Conservation (phyloP, 768 basidiomycete genomes). For the Podaxis carcinomalis region DNA sequence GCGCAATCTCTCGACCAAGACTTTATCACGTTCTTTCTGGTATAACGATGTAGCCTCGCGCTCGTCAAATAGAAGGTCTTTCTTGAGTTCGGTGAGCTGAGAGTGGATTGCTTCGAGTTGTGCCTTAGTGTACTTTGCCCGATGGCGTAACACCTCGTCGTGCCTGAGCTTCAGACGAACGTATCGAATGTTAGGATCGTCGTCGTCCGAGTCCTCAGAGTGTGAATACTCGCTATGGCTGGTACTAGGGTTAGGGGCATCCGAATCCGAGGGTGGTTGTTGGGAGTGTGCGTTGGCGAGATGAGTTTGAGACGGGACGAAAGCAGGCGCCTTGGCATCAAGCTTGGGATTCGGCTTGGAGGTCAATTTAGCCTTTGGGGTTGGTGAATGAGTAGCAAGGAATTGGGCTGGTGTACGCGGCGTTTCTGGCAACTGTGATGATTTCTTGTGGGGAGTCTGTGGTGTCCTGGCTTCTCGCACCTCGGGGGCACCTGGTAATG, state of each 20-base stretch:
- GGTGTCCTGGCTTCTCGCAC: slow-evolving; percentile 8
- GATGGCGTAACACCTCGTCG: slow-evolving; percentile 34
- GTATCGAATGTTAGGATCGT: slow-evolving; percentile 60
- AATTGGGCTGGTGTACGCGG: slow-evolving; percentile 32
- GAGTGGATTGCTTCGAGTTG: slow-evolving; percentile 33
- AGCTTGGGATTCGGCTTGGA: slow-evolving; percentile 20
- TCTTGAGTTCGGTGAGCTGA: slow-evolving; percentile 39
- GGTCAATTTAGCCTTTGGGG: slow-evolving; percentile 16
- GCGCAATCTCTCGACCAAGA: slow-evolving; percentile 39
- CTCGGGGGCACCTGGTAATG: slow-evolving; percentile 2
- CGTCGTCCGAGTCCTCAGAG: slow-evolving; percentile 26
- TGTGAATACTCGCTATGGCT: not conserved
- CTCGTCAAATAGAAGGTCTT: slow-evolving; percentile 69
- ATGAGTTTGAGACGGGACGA: slow-evolving; percentile 24
- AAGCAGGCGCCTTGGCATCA: slow-evolving; percentile 36
- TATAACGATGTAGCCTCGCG: slow-evolving; percentile 60
- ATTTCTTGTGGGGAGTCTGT: slow-evolving; percentile 10
- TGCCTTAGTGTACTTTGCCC: slow-evolving; percentile 23
- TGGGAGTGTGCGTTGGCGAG: not conserved
- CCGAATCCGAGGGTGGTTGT: not conserved
- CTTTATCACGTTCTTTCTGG: slow-evolving; percentile 46
- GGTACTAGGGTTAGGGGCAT: not conserved
- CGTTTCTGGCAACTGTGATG: slow-evolving; percentile 23
- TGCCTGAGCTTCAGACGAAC: slow-evolving; percentile 58
- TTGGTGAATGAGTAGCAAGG: slow-evolving; percentile 17